Percentiles rank a stretch among this genome's conserved stretches.
Evolutionary conservation across 305 asterid genomes (phyloP).

Genomic region (Fraxinus paxiana): DNA sequence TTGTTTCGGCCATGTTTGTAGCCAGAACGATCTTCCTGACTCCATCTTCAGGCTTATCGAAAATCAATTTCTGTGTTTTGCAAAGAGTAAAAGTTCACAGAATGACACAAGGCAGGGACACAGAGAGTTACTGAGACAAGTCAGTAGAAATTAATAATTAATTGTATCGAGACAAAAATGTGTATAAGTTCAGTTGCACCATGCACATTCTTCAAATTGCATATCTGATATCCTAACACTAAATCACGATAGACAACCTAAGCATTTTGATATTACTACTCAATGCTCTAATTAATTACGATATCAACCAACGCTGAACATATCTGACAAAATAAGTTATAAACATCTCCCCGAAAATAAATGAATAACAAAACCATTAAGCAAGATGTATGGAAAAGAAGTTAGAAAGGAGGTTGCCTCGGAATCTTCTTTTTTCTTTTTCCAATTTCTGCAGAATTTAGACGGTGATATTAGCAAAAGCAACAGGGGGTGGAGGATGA

Average conservation of each 20-base stretch:
- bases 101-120: constrained; percentile 3
- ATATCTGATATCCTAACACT: not conserved
- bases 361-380: not conserved
- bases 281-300: not conserved
- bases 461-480: not conserved
- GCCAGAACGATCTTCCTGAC: constrained; percentile 90
- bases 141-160: not conserved
- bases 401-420: not conserved
- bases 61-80: constrained; percentile 74
- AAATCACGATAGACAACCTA: not conserved
- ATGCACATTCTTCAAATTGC: not conserved
- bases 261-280: constrained; percentile 1
- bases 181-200: constrained; percentile 7
- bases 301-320: not conserved
- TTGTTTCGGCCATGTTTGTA: constrained; percentile 95
- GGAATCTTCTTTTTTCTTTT: not conserved
- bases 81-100: constrained; percentile 10
- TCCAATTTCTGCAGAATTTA: not conserved
- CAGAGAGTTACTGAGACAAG: constrained; percentile 9
- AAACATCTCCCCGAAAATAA: not conserved
- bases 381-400: not conserved
- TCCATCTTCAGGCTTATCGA: constrained; percentile 76
- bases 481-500: not conserved
- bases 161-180: not conserved
- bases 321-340: not conserved